Evolutionary conservation across 225 moss, liverwort and hornwort genomes (phyloP), one percentile per base, ranked within the genome.

Genomic region (Bryoerythrophyllum caledonicum): DNA sequence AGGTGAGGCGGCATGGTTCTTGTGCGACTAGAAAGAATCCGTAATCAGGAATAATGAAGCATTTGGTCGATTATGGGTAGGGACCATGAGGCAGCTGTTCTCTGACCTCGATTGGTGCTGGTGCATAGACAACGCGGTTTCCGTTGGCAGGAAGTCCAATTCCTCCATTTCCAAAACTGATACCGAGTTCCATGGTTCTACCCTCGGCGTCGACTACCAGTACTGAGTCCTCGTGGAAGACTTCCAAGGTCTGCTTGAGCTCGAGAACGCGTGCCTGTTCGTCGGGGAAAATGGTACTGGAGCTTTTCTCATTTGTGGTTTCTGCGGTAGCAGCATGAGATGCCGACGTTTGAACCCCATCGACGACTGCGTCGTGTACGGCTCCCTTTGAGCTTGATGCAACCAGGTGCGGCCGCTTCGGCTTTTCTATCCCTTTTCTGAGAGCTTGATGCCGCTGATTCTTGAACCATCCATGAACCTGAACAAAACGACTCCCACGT

Each of bases 181-280:
- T 71, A 20, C 68, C 67, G 72, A 68, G 71, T 82, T 76, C 86
- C 65, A 53, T 64, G 68, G 64, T 64, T 67, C 55, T 61, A 32
- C 52, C 54, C 44, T 79, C 82, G 14, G 63, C 71, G 17, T 76
- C 81, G 59, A 76, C 74, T 54, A 79, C 74, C 65, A 78, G 72
- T 43, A 79, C 78, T 23, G 86, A 72, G 26, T 87, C 80, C 78
- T 83, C 71, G 20, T 79, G 71, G 24, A 96, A 89, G 65, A 81
- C 85, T 76, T 89, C 93, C 80, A 99, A 73, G 24, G 83, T 80
- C 35, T 87, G 80, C 78, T 89, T 88, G 51, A 93, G 76, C 53
- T 93, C 84, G 24, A 89, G 91, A 40, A 88, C 85, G 59, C 88
- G 94, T 32, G 85, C 53, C 46, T 90, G 93, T 57, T 91, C 93